Base-by-base conservation (phyloP, 768 basidiomycete species). In the Rhizopogon vesiculosus region DNA sequence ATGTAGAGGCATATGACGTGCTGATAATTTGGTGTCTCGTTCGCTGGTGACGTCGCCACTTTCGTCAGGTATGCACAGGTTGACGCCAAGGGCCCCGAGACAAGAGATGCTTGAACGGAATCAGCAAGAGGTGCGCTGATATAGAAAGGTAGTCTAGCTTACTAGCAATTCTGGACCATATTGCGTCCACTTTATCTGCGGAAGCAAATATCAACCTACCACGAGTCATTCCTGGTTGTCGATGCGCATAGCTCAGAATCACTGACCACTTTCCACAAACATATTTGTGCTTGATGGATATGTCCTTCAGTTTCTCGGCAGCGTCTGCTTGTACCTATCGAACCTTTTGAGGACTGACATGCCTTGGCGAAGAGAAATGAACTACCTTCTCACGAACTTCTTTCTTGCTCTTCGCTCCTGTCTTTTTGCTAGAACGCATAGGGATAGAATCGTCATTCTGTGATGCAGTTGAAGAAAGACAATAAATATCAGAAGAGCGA, bases 1-100 rank as follows among this genome's bases (percentile, higher is more conserved):
- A 90, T 64, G 61, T 89, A 90, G 15, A 91, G 60, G 61, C 87
- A 89, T 31, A 91, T 80, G 28, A 89, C 68, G 63, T 89, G 88
- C 59, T 82, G 83, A 51, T 81, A 68, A 35, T 80, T 75, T 18
- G 79, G 64, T 15, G 56, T 72, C 48, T 81, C 78, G 44, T 70
- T 67, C 50, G 71, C 67, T 0, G 84, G 79, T 25, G 77, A 81
- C 1, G 89, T 91, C 2, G 89, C 75, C 6, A 88, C 89, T 67
- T 89, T 90, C 13, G 81, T 77, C 31, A 75, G 62, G 56, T 65
- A 76, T 18, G 81, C 85, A n/a, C 72, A 60, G 7, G 89, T 88
- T 1, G 75, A 69, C 1, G 83, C 73, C 4, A 91, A 71, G 16
- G 85, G 82, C 0, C 89, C 89, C 18, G 80, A 79, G 18, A 80